phyloP scores from a whole-genome alignment of 1,284 basidiomycete genomes.

The Erythrobasidium hasegawianum region DNA sequence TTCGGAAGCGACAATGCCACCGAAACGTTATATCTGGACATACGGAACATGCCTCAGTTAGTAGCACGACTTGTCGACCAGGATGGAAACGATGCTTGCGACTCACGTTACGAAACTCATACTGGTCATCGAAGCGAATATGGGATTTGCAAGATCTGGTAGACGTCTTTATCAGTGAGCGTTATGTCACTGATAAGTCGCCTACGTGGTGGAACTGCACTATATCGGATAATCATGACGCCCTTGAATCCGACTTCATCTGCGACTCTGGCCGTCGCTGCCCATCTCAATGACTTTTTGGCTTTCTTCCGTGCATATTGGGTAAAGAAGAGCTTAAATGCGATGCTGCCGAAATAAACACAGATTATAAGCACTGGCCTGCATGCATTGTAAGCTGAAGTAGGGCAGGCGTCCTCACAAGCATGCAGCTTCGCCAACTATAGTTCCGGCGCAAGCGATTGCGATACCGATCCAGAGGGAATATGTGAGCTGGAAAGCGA shows the following conservation, averaged over 20 bases:
- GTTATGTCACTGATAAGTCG: too few relatives aligned
- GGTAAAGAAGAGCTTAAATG: constrained; percentile 21
- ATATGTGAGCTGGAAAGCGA: constrained; percentile 5
- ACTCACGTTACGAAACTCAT: not conserved
- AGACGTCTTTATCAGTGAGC: too few relatives aligned
- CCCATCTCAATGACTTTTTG: constrained; percentile 19
- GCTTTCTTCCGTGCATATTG: constrained; percentile 1
- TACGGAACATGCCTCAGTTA: too few relatives aligned
- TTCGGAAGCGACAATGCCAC: constrained; percentile 30
- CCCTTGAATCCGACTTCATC: constrained; percentile 29
- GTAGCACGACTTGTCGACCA: not conserved
- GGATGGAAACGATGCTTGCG: not conserved
- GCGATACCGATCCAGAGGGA: constrained; percentile 15
- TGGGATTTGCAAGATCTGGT: constrained; percentile 31
- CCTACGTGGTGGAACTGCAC: constrained; percentile 14
- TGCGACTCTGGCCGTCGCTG: constrained; percentile 12
- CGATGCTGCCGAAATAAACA: constrained; percentile 4
- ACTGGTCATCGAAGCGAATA: constrained; percentile 18
- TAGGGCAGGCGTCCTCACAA: constrained; percentile 2
- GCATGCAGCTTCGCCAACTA: constrained; percentile 13
- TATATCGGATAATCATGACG: constrained; percentile 33
- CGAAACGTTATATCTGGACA: constrained; percentile 26
- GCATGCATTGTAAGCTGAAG: too few relatives aligned
- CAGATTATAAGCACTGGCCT: too few relatives aligned
- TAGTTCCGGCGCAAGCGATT: constrained; percentile 20